These are phyloP conservation scores for Adiantum capillusveneris DNA, from an alignment of 75 land plant genomes.

Conservation along the genomic window DNA sequence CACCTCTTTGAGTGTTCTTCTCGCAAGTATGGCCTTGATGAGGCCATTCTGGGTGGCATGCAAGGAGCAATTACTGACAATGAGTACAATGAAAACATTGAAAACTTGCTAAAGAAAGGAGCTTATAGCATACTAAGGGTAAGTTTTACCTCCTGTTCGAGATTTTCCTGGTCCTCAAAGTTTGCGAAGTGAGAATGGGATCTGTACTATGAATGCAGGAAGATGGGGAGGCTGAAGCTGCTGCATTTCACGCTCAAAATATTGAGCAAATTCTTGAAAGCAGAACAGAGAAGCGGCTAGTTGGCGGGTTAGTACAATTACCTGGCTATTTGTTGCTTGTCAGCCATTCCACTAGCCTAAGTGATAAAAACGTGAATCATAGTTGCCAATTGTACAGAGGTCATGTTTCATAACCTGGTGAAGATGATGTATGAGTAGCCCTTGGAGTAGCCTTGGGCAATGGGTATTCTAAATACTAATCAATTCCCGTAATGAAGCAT, in stretches of 20 bases:
- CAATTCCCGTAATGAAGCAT: no score
- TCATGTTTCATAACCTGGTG: background rate
- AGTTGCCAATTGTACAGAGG: no score
- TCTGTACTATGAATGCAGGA: constrained; percentile 11
- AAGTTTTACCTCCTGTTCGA: no score
- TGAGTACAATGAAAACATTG: constrained; percentile 16
- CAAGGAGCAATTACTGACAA: constrained; percentile 6
- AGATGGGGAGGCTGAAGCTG: constrained; percentile 23
- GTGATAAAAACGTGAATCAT: no score
- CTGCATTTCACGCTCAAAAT: constrained; percentile 19
- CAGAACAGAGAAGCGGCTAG: constrained; percentile 22
- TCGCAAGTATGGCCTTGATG: constrained; percentile 27
- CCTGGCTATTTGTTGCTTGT: background rate
- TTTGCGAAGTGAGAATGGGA: no score
- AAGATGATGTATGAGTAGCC: no score
- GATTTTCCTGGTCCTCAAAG: no score
- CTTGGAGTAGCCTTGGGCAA: no score
- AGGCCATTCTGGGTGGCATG: constrained; percentile 21
- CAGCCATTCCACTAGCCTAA: no score
- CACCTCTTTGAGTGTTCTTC: constrained; percentile 30
- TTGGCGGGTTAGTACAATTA: constrained; percentile 19
- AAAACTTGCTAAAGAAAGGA: constrained; percentile 21
- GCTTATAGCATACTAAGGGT: constrained; percentile 28
- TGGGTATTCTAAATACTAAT: no score
- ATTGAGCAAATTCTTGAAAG: constrained; percentile 23